A percentile compares a stretch with the other conserved stretches of the same genome.
Conservation (phyloP, 352 stramenopile species). For the Phytophthora fragariae region DNA sequence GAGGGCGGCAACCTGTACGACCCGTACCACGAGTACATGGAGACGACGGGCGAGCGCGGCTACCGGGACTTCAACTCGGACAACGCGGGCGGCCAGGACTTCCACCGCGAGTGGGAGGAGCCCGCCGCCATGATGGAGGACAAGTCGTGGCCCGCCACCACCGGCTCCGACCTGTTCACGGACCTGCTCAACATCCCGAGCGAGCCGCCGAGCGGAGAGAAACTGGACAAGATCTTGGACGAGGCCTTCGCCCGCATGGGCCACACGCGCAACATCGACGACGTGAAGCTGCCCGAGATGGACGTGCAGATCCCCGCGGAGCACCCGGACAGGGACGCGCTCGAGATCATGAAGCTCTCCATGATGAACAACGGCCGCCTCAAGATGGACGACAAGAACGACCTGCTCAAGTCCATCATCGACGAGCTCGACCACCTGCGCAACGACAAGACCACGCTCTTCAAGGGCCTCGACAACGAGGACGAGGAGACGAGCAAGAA, state of each 20-base stretch:
- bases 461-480: constrained; percentile 73
- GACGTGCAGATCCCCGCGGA: constrained; percentile 68
- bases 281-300: constrained; percentile 80
- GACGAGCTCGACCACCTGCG: constrained; percentile 85
- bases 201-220: constrained; percentile 62
- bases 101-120: constrained; percentile 76
- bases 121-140: constrained; percentile 87
- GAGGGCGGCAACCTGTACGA: constrained; percentile 71
- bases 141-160: constrained; percentile 88
- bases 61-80: constrained; percentile 87
- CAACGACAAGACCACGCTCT: constrained; percentile 88
- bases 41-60: constrained; percentile 68
- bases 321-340: constrained; percentile 79
- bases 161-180: constrained; percentile 78
- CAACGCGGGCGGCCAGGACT: constrained; percentile 56
- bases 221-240: constrained; percentile 70
- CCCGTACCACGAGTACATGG: constrained; percentile 86
- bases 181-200: constrained; percentile 85
- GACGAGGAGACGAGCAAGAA: constrained; percentile 21
- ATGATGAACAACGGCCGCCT: constrained; percentile 91
- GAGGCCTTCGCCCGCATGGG: constrained; percentile 82
- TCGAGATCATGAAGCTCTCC: constrained; percentile 91
- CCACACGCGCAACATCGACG: constrained; percentile 71
- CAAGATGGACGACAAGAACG: constrained; percentile 90
- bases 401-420: constrained; percentile 82